Percentiles rank a stretch among this genome's conserved stretches.
Evolutionary conservation across 2,329 filamentous ascomycete species (phyloP).

Genomic region (Exophiala spinifera): DNA sequence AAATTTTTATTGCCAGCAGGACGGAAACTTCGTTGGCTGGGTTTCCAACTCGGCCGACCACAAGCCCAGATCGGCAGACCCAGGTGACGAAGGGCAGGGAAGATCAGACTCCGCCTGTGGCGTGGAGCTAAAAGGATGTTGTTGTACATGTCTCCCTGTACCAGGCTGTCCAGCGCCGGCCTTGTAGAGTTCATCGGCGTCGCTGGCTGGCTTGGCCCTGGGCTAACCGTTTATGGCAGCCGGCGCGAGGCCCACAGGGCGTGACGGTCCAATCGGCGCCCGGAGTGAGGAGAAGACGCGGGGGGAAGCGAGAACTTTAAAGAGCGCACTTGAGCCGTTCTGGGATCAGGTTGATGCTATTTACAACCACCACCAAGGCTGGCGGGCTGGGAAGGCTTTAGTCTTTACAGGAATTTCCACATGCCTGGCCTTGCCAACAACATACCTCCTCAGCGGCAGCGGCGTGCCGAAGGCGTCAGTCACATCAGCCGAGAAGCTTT

Average conservation of each 20-base stretch:
- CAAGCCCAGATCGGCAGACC: neutral
- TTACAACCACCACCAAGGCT: neutral
- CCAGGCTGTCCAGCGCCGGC: too few species aligned
- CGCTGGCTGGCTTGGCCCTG: too few species aligned
- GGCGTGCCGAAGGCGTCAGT: too few species aligned
- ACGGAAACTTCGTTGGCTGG: neutral
- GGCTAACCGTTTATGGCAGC: too few species aligned
- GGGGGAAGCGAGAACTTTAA: constrained; percentile 1
- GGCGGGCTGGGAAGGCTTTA: neutral
- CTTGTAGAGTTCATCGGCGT: too few species aligned
- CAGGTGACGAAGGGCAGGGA: neutral
- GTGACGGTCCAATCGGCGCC: too few species aligned
- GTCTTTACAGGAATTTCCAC: neutral
- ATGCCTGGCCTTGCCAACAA: too few species aligned
- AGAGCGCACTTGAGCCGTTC: neutral
- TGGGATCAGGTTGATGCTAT: neutral
- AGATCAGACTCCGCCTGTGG: too few species aligned
- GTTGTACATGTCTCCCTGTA: too few species aligned
- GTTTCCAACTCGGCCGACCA: neutral
- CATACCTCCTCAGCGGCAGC: too few species aligned
- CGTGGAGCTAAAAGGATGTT: too few species aligned
- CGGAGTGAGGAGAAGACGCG: neutral
- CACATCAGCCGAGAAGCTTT: neutral
- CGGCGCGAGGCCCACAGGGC: too few species aligned
- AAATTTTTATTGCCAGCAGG: neutral